Percentiles rank a stretch among this genome's conserved stretches.
phyloP scores from a whole-genome alignment of 345 rosid species.

The rapeseed (Brassica napus) region DNA sequence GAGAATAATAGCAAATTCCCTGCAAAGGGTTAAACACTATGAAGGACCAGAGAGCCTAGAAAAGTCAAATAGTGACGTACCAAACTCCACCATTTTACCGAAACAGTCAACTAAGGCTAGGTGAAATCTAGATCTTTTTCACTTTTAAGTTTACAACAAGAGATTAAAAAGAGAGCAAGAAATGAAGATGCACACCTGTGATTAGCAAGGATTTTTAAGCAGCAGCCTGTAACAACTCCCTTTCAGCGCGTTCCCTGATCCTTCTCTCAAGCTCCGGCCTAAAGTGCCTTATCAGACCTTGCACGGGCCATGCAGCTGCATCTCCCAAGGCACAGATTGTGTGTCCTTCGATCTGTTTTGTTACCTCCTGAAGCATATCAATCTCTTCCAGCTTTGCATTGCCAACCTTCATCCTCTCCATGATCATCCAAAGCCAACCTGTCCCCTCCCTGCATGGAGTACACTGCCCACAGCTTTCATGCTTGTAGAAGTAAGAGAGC shows the following conservation, averaged over 20 bases:
- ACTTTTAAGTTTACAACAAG: conserved; percentile 5
- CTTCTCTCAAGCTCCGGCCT: conserved; percentile 99
- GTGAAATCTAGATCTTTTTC: background rate
- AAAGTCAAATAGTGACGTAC: background rate
- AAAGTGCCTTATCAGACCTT: conserved; percentile 94
- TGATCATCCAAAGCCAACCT: conserved; percentile 98
- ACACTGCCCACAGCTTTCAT: conserved; percentile 98
- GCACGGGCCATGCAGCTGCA: conserved; percentile 99
- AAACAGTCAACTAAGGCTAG: background rate
- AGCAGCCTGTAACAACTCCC: conserved; percentile 88
- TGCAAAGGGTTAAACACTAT: background rate
- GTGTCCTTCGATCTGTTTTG: conserved; percentile 99
- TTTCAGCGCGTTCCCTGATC: conserved; percentile 83
- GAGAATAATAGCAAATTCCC: conserved; percentile 25
- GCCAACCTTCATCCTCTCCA: conserved; percentile 97
- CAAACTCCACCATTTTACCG: background rate
- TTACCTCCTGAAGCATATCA: conserved; percentile 98
- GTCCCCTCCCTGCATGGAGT: conserved; percentile 99
- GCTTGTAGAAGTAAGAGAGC: conserved; percentile 97
- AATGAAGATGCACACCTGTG: conserved; percentile 33
- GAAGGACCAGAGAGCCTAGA: background rate
- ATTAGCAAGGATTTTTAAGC: conserved; percentile 52
- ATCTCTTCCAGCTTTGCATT: conserved; percentile 96
- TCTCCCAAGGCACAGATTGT: conserved; percentile 98
- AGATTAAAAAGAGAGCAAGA: background rate